phyloP scores from a whole-genome alignment of 2,329 filamentous ascomycete genomes.

The Neofusicoccum sp. region DNA sequence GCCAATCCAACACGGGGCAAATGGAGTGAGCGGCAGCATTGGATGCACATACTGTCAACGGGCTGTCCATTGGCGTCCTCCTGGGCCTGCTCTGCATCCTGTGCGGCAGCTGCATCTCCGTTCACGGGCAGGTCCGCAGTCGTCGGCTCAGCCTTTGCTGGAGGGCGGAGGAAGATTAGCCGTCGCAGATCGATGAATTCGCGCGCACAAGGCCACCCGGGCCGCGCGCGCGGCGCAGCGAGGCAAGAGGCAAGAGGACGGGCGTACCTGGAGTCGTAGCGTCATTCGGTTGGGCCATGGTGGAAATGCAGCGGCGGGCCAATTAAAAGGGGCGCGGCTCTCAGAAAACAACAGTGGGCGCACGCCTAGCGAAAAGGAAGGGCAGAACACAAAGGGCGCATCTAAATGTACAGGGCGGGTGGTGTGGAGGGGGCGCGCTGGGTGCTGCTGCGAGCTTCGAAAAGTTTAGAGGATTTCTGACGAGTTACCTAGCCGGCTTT shows the following conservation, averaged over 20 bases:
- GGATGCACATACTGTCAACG: constrained; percentile 31
- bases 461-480: constrained; percentile 18
- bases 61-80: constrained; percentile 31
- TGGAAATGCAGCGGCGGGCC: constrained; percentile 8
- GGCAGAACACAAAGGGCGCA: neutral
- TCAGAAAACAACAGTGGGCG: constrained; percentile 11
- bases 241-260: constrained; percentile 16
- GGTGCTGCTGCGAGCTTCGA: constrained; percentile 9
- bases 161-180: neutral
- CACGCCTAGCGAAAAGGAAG: neutral
- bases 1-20: neutral
- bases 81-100: constrained; percentile 23
- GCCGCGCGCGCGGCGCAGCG: constrained; percentile 18
- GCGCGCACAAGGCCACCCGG: neutral
- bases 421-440: constrained; percentile 2
- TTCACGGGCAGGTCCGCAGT: constrained; percentile 26
- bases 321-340: constrained; percentile 11
- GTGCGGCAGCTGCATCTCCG: constrained; percentile 15
- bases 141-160: constrained; percentile 30
- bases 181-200: neutral
- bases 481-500: constrained; percentile 3
- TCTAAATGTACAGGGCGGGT: constrained; percentile 31
- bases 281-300: constrained; percentile 38
- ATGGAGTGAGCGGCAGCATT: neutral
- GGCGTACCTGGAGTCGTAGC: constrained; percentile 38